These are phyloP conservation scores for Raffaelea ambrosiae DNA, from an alignment of 2,329 filamentous ascomycete species.

Conservation along the genomic window DNA sequence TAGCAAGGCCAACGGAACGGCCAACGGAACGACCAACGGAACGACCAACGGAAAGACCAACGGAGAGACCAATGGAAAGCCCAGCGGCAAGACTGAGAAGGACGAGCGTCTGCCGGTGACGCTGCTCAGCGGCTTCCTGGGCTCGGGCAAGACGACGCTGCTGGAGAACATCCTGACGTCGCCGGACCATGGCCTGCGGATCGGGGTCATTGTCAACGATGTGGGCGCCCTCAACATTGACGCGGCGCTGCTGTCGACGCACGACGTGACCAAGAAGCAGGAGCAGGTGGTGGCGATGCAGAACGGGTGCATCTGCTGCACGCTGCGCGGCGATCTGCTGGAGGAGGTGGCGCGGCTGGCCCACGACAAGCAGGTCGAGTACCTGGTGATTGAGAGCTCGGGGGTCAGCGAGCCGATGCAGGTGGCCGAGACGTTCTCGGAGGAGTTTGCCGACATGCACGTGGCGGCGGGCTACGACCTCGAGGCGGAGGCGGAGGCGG, in stretches of 20 bases:
- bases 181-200: slow-evolving; percentile 55
- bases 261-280: slow-evolving; percentile 47
- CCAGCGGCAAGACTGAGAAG: neutral
- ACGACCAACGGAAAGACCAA: neutral
- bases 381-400: slow-evolving; percentile 63
- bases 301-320: slow-evolving; percentile 72
- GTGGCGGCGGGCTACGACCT: neutral
- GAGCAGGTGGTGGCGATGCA: slow-evolving; percentile 61
- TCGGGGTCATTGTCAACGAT: slow-evolving; percentile 67
- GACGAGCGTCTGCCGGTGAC: neutral
- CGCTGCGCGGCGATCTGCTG: slow-evolving; percentile 60
- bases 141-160: slow-evolving; percentile 51
- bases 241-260: slow-evolving; percentile 38
- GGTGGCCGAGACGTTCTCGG: slow-evolving; percentile 59
- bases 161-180: slow-evolving; percentile 58
- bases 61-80: neutral
- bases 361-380: slow-evolving; percentile 56
- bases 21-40: neutral
- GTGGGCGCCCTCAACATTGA: slow-evolving; percentile 63
- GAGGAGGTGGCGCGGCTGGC: slow-evolving; percentile 60
- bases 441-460: neutral
- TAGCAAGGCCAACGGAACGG: neutral
- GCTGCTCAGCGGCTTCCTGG: neutral
- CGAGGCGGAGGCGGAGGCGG: slow-evolving; percentile 9
- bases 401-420: slow-evolving; percentile 67